Evolutionary conservation across 805 yeast species (phyloP).

Genomic region (Starmerella roubikii): DNA sequence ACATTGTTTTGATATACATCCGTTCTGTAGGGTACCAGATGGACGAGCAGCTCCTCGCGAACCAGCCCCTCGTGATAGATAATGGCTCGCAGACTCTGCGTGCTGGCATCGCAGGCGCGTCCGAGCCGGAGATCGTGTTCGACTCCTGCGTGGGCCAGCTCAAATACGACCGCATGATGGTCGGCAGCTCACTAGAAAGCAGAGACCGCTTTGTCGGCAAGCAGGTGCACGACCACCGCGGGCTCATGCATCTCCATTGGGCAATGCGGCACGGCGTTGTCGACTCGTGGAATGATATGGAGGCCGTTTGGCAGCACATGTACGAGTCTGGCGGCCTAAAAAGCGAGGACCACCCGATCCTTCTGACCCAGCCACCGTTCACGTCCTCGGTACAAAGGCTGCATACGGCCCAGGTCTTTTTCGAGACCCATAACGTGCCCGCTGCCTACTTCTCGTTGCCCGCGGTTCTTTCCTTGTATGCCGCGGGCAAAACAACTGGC

Average conservation of each 20-base stretch:
- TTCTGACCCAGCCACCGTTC: constrained; percentile 80
- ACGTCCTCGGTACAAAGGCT: constrained; percentile 55
- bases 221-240: constrained; percentile 61
- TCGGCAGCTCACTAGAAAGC: constrained; percentile 50
- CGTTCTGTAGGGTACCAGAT: neutral
- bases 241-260: constrained; percentile 53
- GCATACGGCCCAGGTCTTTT: constrained; percentile 46
- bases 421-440: constrained; percentile 62
- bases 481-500: constrained; percentile 85
- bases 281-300: constrained; percentile 77
- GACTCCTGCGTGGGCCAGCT: constrained; percentile 67
- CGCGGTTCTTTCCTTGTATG: constrained; percentile 72
- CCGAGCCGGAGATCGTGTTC: constrained; percentile 52
- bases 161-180: constrained; percentile 72
- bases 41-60: constrained; percentile 11
- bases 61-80: constrained; percentile 63
- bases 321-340: constrained; percentile 38
- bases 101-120: constrained; percentile 90
- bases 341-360: constrained; percentile 72
- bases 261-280: constrained; percentile 75
- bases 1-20: too few species aligned
- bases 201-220: constrained; percentile 58
- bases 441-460: constrained; percentile 62
- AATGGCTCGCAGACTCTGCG: constrained; percentile 71
- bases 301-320: constrained; percentile 59